A percentile compares a stretch with the other conserved stretches of the same genome.
These are phyloP conservation scores for Telopea speciosissima DNA, from an alignment of 177 flowering plant genomes.

Conservation along the genomic window DNA sequence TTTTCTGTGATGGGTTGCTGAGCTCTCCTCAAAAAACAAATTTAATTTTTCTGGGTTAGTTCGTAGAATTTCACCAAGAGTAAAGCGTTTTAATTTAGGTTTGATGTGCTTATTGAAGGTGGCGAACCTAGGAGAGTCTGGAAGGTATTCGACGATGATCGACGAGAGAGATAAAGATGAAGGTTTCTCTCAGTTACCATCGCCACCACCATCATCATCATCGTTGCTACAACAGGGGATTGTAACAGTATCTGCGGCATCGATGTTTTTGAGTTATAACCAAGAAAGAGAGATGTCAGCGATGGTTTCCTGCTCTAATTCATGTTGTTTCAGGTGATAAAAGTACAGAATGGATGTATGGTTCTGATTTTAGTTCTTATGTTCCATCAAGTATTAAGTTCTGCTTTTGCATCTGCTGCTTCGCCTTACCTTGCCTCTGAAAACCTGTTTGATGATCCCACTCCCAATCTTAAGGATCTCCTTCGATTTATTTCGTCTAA, in stretches of 20 bases:
- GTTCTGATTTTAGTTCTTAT: conserved; percentile 2
- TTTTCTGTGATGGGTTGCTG: background rate
- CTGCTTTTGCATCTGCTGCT: conserved; percentile 10
- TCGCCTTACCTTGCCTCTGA: no score
- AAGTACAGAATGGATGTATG: conserved; percentile 4
- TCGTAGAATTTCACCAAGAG: background rate
- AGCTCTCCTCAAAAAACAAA: background rate
- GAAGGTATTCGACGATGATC: conserved; percentile 9
- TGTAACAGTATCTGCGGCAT: background rate
- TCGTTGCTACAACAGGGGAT: background rate
- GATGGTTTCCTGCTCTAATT: conserved; percentile 42
- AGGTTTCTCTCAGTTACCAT: background rate
- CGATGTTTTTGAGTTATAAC: conserved; percentile 16
- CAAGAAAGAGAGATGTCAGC: conserved; percentile 35
- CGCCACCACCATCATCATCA: background rate
- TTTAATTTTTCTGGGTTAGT: no score
- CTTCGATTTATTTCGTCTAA: no score
- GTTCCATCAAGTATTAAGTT: background rate
- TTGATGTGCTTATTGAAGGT: conserved; percentile 30
- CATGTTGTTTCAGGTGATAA: conserved; percentile 38
- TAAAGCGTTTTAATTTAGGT: background rate
- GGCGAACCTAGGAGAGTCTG: conserved; percentile 28
- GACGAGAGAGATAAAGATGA: conserved; percentile 1
- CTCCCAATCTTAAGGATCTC: no score
- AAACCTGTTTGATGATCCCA: no score